Conservation (phyloP, 2,329 filamentous ascomycete species). For the Polychaeton citri region DNA sequence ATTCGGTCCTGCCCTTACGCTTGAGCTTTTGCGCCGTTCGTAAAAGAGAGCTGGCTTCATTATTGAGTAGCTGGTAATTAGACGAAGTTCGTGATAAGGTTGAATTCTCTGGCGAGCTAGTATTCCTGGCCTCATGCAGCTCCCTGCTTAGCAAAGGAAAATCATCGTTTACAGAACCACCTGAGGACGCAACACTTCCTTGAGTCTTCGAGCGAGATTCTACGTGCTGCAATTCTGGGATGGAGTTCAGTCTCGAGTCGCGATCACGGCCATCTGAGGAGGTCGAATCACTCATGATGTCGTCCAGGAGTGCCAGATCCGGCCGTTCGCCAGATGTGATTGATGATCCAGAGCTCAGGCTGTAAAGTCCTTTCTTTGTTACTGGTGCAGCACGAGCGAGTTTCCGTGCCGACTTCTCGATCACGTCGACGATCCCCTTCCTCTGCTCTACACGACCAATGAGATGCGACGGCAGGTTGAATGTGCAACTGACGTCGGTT, state of each 20-base stretch:
- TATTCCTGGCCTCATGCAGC: neutral
- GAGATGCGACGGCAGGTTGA: slow-evolving; percentile 69
- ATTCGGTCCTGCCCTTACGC: slow-evolving; percentile 43
- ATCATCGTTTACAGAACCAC: slow-evolving; percentile 7
- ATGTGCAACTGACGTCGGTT: slow-evolving; percentile 86
- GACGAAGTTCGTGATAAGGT: slow-evolving; percentile 10
- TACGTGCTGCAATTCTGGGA: slow-evolving; percentile 11
- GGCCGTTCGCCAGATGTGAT: slow-evolving; percentile 17
- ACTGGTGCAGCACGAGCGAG: slow-evolving; percentile 31
- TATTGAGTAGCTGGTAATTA: slow-evolving; percentile 6
- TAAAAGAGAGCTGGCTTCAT: slow-evolving; percentile 13
- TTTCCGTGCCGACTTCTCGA: slow-evolving; percentile 60
- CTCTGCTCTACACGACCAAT: slow-evolving; percentile 67
- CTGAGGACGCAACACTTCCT: slow-evolving; percentile 8
- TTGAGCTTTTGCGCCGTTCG: slow-evolving; percentile 36
- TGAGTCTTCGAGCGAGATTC: neutral
- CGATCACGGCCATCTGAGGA: slow-evolving; percentile 39
- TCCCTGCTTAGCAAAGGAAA: slow-evolving; percentile 2
- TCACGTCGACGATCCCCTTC: slow-evolving; percentile 55
- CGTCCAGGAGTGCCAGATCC: slow-evolving; percentile 21
- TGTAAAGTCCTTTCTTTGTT: slow-evolving; percentile 29
- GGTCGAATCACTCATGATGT: slow-evolving; percentile 36
- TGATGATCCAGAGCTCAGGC: slow-evolving; percentile 34
- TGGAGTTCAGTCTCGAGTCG: slow-evolving; percentile 26
- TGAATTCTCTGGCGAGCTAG: slow-evolving; percentile 8